Percentiles rank a stretch among this genome's conserved stretches.
Conservation (phyloP, 768 basidiomycete genomes). For the Hirschioporus abietinus region DNA sequence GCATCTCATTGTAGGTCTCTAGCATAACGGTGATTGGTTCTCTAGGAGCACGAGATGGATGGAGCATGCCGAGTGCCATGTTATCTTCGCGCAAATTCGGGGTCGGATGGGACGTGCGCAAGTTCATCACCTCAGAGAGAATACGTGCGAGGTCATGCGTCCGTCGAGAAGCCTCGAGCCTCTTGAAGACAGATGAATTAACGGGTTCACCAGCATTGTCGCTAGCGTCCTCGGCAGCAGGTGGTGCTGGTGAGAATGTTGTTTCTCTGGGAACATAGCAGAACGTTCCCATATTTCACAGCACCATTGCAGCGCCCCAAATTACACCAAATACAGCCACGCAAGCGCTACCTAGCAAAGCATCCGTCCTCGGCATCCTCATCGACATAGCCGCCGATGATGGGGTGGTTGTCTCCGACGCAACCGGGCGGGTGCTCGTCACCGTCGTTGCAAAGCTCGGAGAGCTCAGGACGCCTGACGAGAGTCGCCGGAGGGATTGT, state of each 20-base stretch:
- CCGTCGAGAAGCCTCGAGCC: background rate
- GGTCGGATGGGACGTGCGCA: slow-evolving; percentile 12
- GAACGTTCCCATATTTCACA: background rate
- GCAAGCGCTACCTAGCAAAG: background rate
- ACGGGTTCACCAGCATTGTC: slow-evolving; percentile 1
- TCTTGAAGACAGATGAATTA: background rate
- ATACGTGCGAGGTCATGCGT: background rate
- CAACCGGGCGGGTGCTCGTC: background rate
- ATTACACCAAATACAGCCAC: background rate
- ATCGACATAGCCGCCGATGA: background rate
- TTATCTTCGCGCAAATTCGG: slow-evolving; percentile 57
- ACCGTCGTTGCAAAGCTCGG: background rate
- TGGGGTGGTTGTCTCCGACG: background rate
- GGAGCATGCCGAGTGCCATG: slow-evolving; percentile 49
- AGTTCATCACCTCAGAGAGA: slow-evolving; percentile 16
- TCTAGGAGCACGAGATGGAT: slow-evolving; percentile 38
- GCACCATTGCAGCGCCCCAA: background rate
- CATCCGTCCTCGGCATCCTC: background rate
- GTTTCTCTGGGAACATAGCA: too few relatives aligned
- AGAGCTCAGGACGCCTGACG: background rate
- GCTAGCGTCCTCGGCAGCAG: background rate
- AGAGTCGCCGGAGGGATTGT: background rate
- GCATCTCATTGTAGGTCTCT: slow-evolving; percentile 68
- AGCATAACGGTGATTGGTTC: slow-evolving; percentile 53
- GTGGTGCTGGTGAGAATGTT: slow-evolving; percentile 14